Conservation (phyloP, 306 rosid genomes). For the Rubus idaeus region DNA sequence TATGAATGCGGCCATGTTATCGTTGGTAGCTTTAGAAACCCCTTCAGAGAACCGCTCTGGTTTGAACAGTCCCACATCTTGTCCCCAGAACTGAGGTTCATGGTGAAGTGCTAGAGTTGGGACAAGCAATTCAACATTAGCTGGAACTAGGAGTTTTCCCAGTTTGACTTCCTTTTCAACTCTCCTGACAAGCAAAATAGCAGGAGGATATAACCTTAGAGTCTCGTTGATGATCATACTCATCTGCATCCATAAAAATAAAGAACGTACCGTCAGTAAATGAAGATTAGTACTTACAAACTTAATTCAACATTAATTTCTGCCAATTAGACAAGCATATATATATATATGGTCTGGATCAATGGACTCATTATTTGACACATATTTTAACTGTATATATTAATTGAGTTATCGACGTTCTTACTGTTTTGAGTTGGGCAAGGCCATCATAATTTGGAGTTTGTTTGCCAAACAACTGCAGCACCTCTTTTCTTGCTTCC, state of each 20-base stretch:
- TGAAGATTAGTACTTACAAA: too few species aligned
- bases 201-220: constrained; percentile 19
- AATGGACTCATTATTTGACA: too few species aligned
- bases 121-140: neutral
- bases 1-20: constrained; percentile 7
- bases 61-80: constrained; percentile 15
- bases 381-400: too few species aligned
- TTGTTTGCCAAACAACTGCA: neutral
- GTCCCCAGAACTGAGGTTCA: constrained; percentile 22
- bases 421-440: too few species aligned
- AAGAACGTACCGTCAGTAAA: too few species aligned
- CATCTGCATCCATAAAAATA: neutral
- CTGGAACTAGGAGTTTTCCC: constrained; percentile 17
- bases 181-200: neutral
- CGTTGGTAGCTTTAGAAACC: constrained; percentile 8
- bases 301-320: too few species aligned
- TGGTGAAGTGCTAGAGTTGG: too few species aligned
- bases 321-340: too few species aligned
- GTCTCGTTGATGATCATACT: neutral
- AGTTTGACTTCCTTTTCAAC: constrained; percentile 6
- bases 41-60: constrained; percentile 15
- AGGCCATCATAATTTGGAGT: neutral
- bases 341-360: too few species aligned
- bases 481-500: constrained; percentile 11
- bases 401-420: neutral